Base-by-base conservation (phyloP, 805 yeast species). In the Trichomonascus vanleenenianus region DNA sequence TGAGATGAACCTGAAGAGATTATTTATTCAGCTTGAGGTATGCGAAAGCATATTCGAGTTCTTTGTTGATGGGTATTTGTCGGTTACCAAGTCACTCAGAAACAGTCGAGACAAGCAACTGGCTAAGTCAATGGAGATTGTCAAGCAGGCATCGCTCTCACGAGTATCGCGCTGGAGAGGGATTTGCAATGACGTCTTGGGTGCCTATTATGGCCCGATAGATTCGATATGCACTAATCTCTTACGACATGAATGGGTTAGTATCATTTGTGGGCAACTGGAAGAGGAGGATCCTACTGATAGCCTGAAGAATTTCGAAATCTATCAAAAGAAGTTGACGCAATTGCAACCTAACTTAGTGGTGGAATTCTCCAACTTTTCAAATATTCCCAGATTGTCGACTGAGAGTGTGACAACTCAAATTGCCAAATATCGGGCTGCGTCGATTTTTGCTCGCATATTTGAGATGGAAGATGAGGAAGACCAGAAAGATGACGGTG, bases 351-450 rank as follows among this genome's bases (percentile, higher is more conserved):
- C 27, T 8, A 45, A 44, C 1, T 32, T 71, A 2, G 58, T 63
- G 7, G 63, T 82, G 0, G 55, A 61, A 0, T 78, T 75, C 59
- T 71, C 78, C 1, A 87, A 88, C 57, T 83, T 74, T 52, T 66
- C 70, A 1, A 66, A 72, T 46, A 76, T 89, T 12, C 81, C 86
- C 2, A 65, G 70, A 1, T 61, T 89, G 2, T 79, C 73, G 36
- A 43, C 61, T 1, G 64, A 68, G 0, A 68, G 75, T 3, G 70
- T 85, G 7, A 71, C 70, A 31, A 68, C 77, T 3, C 89, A 86
- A 54, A 65, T 80, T 15, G 81, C 89, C 1, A 85, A 86, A 42
- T 69, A 85, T 11, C 76, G 79, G 22, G 85, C 91, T 0, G 74
- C 87, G 38, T 67, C 82, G 0, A 72, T 79, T 10, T 84, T 85